Evolutionary conservation across 2,329 filamentous ascomycete species (phyloP), one percentile per base, ranked within the genome.

Genomic region (Mycosphaerella sp.): DNA sequence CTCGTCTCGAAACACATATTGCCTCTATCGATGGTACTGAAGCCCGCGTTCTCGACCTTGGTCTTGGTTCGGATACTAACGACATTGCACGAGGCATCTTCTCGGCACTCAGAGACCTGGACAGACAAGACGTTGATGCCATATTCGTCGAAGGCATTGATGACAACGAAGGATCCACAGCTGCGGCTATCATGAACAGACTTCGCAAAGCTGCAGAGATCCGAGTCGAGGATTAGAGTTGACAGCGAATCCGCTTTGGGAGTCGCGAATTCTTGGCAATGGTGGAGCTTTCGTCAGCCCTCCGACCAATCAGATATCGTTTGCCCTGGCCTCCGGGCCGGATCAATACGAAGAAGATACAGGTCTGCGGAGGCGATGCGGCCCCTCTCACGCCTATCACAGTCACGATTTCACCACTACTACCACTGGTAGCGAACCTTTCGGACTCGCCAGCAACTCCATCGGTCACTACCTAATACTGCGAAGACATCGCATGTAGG

Each of bases 111-210:
- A 78, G 93, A 47, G 87, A 90, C 60, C 78, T 98, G 56, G 93
- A 98, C 68, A 80, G 84, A 62, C 77, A 82, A 56, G 80, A 82
- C 27, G 89, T 89, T 3, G 84, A 93, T 65, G 76, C 86, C 16
- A 96, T 98, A 46, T 87, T 90, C 60, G 88, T 97, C 9, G 93
- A 98, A 68, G 91, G 91, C 2, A 86, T 96, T 51, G 70, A 74
- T 16, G 71, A 75, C 6, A 61, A 66, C 53, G 81, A 85, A 53
- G 83, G 86, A 28, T 87, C 93, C 66, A 84, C 93, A 60, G 89
- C 89, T 16, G 87, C 88, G 18, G 93, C 75, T 3, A 68, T 77
- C 16, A 77, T 77, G 75, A 77, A 77, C 49, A 62, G 75, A 43
- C 58, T 77, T 12, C 66, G 74, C 36, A 77, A 77, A 57, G 75